Evolutionary conservation across 2,329 filamentous ascomycete genomes (phyloP), one percentile per base, ranked within the genome.

Genomic region (Epicoccum nigrum): DNA sequence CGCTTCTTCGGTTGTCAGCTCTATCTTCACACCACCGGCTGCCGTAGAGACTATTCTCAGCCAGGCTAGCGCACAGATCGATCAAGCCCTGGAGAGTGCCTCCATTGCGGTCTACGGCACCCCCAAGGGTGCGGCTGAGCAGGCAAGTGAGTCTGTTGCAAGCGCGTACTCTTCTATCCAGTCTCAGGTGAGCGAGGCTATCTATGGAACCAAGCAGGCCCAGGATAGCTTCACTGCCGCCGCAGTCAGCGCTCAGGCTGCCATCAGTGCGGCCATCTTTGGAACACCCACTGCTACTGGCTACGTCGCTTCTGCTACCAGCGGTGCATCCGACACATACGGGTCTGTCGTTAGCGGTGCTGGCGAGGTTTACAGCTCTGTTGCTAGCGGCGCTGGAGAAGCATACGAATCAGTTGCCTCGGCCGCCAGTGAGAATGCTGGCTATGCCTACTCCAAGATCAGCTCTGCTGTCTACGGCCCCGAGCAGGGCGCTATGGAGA

Each of bases 1-100:
- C 11, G 77, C 76, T 37, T 76, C 76, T 0, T 78, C 74, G 1
- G 79, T 76, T 28, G 72, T 81, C 6, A 70, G 70, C 39, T 75
- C 77, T 5, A 72, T 79, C 15, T 83, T 83, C 62, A 84, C 83
- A 2, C 81, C 83, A 19, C 81, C 83, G 3, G 79, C 84, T 25
- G 74, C 79, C 12, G 70, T 86, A 16, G 83, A 86, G 58, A 78
- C 77, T 9, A 81, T 86, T 37, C 68, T 87, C 20, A 78, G 79
- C 23, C 74, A 79, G n/a, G 82, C 82, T 12, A 82, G 77, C 46
- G 77, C 79, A 9, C 82, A 84, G 56, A 72, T 87, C 33, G 78
- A 84, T 42, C 74, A 80, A 17, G 83, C 81, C n/a, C 80, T 87
- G 7, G 79, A 82, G 37, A 83, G 82, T 34, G 84, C 82, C 1